Base-by-base conservation (phyloP, 1,139 yeast species). In the Pichia sp. region DNA sequence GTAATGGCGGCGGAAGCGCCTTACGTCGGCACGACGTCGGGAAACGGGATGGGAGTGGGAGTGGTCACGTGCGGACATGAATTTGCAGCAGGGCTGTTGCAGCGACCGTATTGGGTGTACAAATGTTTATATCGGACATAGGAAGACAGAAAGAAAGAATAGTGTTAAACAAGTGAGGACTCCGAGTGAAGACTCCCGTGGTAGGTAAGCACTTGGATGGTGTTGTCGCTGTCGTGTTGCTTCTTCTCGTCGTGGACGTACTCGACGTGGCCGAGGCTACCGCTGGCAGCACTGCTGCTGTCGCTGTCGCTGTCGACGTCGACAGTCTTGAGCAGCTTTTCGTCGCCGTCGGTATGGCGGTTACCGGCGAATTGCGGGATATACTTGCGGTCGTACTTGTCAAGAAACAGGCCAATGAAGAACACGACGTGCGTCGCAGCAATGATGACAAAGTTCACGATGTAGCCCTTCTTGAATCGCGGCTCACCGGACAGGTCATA, bases 401-500 rank as follows among this genome's bases (percentile, higher is more conserved):
- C 67, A 61, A 59, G 49, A 11, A 57, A 45, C 50, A 52, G 58
- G 10, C 56, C 40, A 10, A 51, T 15, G 8, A 54, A 38, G 44
- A 58, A 61, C 6, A 53, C 29, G 10, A 59, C 13, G 26, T 54
- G 55, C 6, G 57, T 53, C 3, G 47, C 15, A 70, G 57, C 43
- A 10, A 75, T 53, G 49, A 80, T 68, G 44, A 72, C 69, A 0
- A 82, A 75, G n/a, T 79, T 79, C 58, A 78, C 79, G 3, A 74
- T 70, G 61, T 77, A 80, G 1, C 85, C 85, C 51, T 73, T 68
- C 54, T 63, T 67, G 63, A 79, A 81, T 32, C 63, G 57, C 1
- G 85, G 85, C 54, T 73, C 67, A 53, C 75, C 76, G 11, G 65
- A 61, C 30, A 82, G 75, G 59, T 76, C 71, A 75, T 79, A 79